Percentiles rank a stretch among this genome's conserved stretches.
Evolutionary conservation across 2,329 filamentous ascomycete species (phyloP).

Genomic region (Nothophaeocryptopus gaeumannii): DNA sequence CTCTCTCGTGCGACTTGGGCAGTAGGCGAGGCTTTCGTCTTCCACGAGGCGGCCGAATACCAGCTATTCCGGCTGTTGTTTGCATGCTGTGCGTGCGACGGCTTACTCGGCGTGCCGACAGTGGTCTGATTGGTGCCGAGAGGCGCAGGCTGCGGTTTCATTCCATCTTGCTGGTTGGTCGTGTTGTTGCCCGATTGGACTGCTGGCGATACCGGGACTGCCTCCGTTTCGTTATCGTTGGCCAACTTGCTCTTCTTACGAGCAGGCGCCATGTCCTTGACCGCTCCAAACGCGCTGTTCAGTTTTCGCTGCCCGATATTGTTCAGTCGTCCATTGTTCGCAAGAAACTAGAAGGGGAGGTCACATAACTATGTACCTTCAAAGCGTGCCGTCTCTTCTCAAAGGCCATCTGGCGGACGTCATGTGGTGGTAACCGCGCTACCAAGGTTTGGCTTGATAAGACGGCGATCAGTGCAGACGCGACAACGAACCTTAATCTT

Average conservation of each 20-base stretch:
- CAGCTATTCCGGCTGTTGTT: conserved; percentile 35
- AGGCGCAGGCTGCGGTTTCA: background rate
- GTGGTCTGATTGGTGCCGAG: background rate
- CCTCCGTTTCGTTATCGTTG: conserved; percentile 18
- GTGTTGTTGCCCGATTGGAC: conserved; percentile 16
- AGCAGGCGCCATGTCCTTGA: conserved; percentile 21
- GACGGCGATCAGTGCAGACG: too few relatives aligned
- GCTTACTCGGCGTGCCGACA: background rate
- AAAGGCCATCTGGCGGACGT: too few relatives aligned
- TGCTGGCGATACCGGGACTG: conserved; percentile 4
- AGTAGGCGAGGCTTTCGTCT: conserved; percentile 45
- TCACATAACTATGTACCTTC: conserved; percentile 1
- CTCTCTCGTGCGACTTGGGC: conserved; percentile 48
- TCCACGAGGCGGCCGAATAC: conserved; percentile 43
- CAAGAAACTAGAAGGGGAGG: background rate
- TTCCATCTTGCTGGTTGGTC: conserved; percentile 3
- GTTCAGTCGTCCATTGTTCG: conserved; percentile 5
- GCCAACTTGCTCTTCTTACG: conserved; percentile 28
- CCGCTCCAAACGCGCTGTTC: background rate
- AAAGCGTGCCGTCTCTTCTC: background rate
- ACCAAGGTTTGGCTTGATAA: too few relatives aligned
- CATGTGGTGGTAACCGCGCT: too few relatives aligned
- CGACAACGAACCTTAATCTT: too few relatives aligned
- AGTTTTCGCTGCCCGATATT: background rate
- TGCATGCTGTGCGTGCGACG: background rate